phyloP scores from a whole-genome alignment of 2,329 filamentous ascomycete genomes.

The Elsinoe australis region DNA sequence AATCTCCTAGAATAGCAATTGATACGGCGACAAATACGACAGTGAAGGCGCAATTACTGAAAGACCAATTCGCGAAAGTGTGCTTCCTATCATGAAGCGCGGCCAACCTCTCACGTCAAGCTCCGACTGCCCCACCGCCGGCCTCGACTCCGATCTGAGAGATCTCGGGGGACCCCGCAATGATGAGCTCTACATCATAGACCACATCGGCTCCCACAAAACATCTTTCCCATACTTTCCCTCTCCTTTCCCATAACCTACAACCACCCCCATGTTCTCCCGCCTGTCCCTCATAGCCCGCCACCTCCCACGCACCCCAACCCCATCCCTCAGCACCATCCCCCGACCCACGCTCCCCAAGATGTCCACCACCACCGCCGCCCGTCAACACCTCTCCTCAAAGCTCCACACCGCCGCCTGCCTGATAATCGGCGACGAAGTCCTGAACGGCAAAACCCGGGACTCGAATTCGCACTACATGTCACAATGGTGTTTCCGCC shows the following conservation, averaged over 20 bases:
- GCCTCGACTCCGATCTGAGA: slow-evolving; percentile 17
- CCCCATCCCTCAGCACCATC: no score
- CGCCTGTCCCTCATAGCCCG: slow-evolving; percentile 65
- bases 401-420: slow-evolving; percentile 85
- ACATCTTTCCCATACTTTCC: not conserved
- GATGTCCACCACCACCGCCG: slow-evolving; percentile 36
- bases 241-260: not conserved
- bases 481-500: slow-evolving; percentile 58
- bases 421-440: slow-evolving; percentile 94
- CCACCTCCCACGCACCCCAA: slow-evolving; percentile 64
- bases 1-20: no score
- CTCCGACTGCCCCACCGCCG: slow-evolving; percentile 12
- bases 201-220: not conserved
- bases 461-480: slow-evolving; percentile 60
- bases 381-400: slow-evolving; percentile 28
- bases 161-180: no score
- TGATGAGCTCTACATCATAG: slow-evolving; percentile 12
- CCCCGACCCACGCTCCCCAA: slow-evolving; percentile 31
- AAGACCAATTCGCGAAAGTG: not conserved
- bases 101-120: not conserved
- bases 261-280: slow-evolving; percentile 56
- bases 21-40: no score
- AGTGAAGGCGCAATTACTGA: not conserved
- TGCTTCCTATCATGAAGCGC: no score
- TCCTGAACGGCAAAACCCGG: slow-evolving; percentile 79